These are phyloP conservation scores for Phanerochaete carnosa DNA, from an alignment of 768 basidiomycete species.

Conservation along the genomic window DNA sequence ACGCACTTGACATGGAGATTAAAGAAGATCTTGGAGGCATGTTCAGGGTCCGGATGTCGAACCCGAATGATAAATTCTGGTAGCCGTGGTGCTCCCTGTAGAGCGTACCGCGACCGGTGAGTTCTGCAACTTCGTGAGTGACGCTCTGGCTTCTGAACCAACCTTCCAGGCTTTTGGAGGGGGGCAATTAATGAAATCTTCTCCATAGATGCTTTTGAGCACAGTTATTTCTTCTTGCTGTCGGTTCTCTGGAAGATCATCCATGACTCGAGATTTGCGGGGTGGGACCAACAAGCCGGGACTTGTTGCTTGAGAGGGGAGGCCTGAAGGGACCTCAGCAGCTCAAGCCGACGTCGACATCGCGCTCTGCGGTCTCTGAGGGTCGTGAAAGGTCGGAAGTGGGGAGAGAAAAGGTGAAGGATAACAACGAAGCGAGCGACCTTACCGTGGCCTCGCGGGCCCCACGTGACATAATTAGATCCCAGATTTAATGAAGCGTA, in stretches of 20 bases:
- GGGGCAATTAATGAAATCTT: conserved; percentile 70
- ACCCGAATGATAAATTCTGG: conserved; percentile 79
- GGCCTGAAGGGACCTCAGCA: conserved; percentile 68
- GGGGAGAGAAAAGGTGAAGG: conserved; percentile 1
- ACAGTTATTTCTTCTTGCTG: conserved; percentile 72
- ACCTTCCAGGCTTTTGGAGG: conserved; percentile 87
- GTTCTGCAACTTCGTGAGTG: neutral
- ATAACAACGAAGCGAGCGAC: neutral
- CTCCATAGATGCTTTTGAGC: conserved; percentile 75
- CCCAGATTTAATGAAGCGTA: neutral
- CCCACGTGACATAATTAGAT: conserved; percentile 5
- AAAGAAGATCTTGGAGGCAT: conserved; percentile 57
- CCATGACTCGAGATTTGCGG: conserved; percentile 43
- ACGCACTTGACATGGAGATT: conserved; percentile 70
- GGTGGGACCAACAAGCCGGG: conserved; percentile 26
- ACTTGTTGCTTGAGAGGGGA: conserved; percentile 53
- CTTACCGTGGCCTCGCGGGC: neutral
- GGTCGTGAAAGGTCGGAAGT: neutral
- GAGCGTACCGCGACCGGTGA: neutral
- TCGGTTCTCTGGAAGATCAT: conserved; percentile 61
- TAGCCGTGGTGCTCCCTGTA: conserved; percentile 61
- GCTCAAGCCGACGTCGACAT: conserved; percentile 81
- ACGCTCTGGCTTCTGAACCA: neutral
- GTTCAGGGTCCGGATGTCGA: conserved; percentile 55
- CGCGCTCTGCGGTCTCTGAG: conserved; percentile 16